phyloP scores from a whole-genome alignment of 2,329 filamentous ascomycete species.

The Fusarium sp. region DNA sequence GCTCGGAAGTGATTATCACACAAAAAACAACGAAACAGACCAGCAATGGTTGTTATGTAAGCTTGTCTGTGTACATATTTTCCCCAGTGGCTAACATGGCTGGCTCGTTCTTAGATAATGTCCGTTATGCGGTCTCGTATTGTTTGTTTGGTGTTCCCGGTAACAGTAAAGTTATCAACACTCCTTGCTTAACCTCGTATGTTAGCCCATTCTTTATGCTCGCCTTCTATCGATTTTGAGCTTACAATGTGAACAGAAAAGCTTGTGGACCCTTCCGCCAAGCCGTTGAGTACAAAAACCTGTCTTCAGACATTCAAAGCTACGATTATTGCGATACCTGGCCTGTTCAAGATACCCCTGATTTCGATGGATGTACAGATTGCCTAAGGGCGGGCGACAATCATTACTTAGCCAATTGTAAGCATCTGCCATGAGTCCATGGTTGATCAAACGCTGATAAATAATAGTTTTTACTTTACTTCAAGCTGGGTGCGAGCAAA shows the following conservation, averaged over 20 bases:
- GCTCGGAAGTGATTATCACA: slow-evolving; percentile 57
- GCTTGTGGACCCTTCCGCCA: slow-evolving; percentile 61
- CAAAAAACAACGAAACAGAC: slow-evolving; percentile 57
- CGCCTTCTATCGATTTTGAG: not conserved
- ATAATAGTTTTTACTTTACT: slow-evolving; percentile 51
- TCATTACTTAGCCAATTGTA: slow-evolving; percentile 64
- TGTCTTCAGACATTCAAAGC: slow-evolving; percentile 54
- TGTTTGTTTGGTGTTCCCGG: slow-evolving; percentile 63
- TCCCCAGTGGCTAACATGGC: not conserved
- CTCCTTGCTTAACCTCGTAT: slow-evolving; percentile 63
- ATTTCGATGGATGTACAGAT: slow-evolving; percentile 53
- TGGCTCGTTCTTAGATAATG: slow-evolving; percentile 57
- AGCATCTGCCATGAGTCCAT: not conserved
- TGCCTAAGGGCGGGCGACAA: slow-evolving; percentile 55
- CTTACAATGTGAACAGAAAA: slow-evolving; percentile 49
- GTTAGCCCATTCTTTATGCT: not conserved
- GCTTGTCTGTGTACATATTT: slow-evolving; percentile 37
- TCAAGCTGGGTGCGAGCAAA: no score
- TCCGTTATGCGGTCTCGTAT: slow-evolving; percentile 63
- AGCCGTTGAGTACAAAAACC: slow-evolving; percentile 59
- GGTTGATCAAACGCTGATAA: slow-evolving; percentile 32
- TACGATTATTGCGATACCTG: slow-evolving; percentile 67
- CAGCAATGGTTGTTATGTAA: slow-evolving; percentile 65
- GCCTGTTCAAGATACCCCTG: slow-evolving; percentile 49
- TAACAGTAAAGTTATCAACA: slow-evolving; percentile 55